phyloP scores from a whole-genome alignment of 73 alveolate genomes.

The Tetrahymena thermophila region DNA sequence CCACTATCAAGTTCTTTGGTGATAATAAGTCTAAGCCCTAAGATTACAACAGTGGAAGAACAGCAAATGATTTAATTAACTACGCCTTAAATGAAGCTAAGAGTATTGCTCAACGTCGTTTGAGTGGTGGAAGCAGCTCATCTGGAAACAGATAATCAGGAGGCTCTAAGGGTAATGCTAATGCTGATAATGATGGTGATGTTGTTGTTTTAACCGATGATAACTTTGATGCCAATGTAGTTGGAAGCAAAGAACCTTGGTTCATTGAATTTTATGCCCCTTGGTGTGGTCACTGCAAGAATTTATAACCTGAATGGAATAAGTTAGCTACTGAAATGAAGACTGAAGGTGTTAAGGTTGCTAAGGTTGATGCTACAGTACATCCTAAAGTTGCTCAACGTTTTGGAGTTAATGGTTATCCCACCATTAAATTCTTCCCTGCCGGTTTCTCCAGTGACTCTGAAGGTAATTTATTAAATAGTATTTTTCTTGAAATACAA shows the following conservation, averaged over 20 bases:
- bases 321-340: constrained; percentile 81
- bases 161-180: constrained; percentile 9
- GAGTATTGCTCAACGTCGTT: constrained; percentile 55
- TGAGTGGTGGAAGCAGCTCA: constrained; percentile 41
- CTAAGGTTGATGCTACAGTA: constrained; percentile 91
- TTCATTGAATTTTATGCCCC: constrained; percentile 90
- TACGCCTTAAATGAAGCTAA: constrained; percentile 66
- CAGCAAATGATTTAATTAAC: constrained; percentile 74
- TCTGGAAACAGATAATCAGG: neutral
- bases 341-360: constrained; percentile 80
- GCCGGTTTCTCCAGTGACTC: constrained; percentile 37
- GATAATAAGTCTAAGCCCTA: constrained; percentile 61
- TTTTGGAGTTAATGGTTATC: constrained; percentile 78
- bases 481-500: too few species aligned
- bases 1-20: constrained; percentile 91
- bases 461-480: constrained; percentile 1
- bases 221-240: constrained; percentile 72
- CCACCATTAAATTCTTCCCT: constrained; percentile 85
- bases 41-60: constrained; percentile 79
- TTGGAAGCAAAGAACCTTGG: constrained; percentile 82
- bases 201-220: constrained; percentile 78
- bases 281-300: constrained; percentile 95
- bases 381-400: constrained; percentile 68
- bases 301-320: constrained; percentile 91
- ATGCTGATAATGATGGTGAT: constrained; percentile 49